Evolutionary conservation across 768 basidiomycete species (phyloP).

Genomic region (Rhizopogon rudus): DNA sequence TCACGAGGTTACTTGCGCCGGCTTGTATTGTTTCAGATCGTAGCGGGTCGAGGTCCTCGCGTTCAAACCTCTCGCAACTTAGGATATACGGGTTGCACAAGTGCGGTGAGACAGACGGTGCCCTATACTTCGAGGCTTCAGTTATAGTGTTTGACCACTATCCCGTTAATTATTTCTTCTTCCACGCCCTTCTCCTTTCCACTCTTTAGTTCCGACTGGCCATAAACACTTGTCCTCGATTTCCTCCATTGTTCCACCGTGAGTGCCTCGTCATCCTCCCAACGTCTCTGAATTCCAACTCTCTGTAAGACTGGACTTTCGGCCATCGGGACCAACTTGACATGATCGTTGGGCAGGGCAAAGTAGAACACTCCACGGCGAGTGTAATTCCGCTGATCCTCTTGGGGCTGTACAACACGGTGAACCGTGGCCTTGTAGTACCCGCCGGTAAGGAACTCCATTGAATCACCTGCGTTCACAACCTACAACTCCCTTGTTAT

Average conservation of each 20-base stretch:
- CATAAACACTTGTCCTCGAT: constrained; percentile 47
- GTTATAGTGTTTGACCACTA: constrained; percentile 54
- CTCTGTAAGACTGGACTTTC: constrained; percentile 46
- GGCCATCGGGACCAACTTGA: constrained; percentile 38
- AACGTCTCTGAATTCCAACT: constrained; percentile 33
- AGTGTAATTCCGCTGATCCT: constrained; percentile 43
- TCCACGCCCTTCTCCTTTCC: constrained; percentile 39
- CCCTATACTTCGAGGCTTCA: constrained; percentile 11
- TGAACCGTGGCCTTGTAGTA: constrained; percentile 58
- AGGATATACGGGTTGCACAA: too few species aligned
- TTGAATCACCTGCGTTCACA: constrained; percentile 53
- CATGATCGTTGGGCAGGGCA: constrained; percentile 43
- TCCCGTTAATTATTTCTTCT: constrained; percentile 50
- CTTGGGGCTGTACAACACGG: constrained; percentile 54
- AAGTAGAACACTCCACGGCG: constrained; percentile 61
- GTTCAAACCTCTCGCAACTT: too few species aligned
- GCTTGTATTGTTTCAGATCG: too few species aligned
- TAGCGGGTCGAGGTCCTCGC: too few species aligned
- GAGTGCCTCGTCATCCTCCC: constrained; percentile 37
- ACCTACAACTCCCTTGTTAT: constrained; percentile 29
- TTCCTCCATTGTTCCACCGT: constrained; percentile 51
- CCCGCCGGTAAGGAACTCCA: constrained; percentile 59
- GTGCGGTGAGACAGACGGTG: too few species aligned
- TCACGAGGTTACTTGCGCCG: too few species aligned
- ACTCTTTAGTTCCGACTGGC: constrained; percentile 37